These are phyloP conservation scores for Achaetomiella virescens DNA, from an alignment of 495 filamentous ascomycete species.

Conservation along the genomic window DNA sequence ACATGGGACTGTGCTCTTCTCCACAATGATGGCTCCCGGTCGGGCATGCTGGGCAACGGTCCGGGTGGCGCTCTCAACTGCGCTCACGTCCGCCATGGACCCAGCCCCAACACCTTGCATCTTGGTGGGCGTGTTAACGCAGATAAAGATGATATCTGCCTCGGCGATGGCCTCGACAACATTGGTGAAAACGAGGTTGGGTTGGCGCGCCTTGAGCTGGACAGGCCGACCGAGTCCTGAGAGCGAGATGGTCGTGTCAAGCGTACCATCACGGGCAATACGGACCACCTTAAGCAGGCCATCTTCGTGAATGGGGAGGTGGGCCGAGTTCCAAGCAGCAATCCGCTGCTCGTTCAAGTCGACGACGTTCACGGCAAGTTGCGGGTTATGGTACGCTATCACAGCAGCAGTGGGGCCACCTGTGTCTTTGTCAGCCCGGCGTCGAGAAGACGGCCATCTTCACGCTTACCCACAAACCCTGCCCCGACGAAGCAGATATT, in stretches of 20 bases:
- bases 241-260: constrained; percentile 19
- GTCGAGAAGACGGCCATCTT: neutral
- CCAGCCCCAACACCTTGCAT: constrained; percentile 62
- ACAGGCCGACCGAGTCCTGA: constrained; percentile 13
- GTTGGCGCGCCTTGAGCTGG: constrained; percentile 32
- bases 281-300: constrained; percentile 63
- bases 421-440: constrained; percentile 21
- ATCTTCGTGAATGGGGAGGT: constrained; percentile 73
- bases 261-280: constrained; percentile 52
- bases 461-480: constrained; percentile 26
- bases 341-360: constrained; percentile 63
- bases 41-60: constrained; percentile 62
- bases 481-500: constrained; percentile 40
- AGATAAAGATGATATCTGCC: constrained; percentile 71
- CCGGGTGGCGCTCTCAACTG: constrained; percentile 62
- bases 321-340: constrained; percentile 62
- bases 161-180: constrained; percentile 53
- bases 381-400: constrained; percentile 64
- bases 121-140: constrained; percentile 81
- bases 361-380: constrained; percentile 63
- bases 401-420: constrained; percentile 73
- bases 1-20: constrained; percentile 80
- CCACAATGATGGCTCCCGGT: constrained; percentile 67
- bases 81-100: constrained; percentile 63
- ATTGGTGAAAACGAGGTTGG: constrained; percentile 67